Evolutionary conservation across 2,329 filamentous ascomycete species (phyloP), one percentile per base, ranked within the genome.

Genomic region (Saccharata proteae): DNA sequence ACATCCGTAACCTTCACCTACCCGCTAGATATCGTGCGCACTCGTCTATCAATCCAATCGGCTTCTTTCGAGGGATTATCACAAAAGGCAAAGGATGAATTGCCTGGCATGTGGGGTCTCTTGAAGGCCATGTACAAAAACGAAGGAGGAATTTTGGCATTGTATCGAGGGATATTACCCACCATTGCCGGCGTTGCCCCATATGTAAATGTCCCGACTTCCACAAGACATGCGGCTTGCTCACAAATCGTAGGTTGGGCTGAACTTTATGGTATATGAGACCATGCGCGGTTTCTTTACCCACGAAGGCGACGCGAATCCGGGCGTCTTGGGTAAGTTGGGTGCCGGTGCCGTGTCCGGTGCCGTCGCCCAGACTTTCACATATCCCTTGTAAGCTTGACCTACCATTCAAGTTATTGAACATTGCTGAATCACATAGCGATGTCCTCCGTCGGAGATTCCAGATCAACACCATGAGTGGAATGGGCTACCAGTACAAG

Each of bases 221-320:
- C 9, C 5, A 6, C 13, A 6, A 9, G 7, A 17, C 37, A 62
- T 49, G 13, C 21, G 15, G 26, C 6, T 12, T 16, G 8, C 29
- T 26, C 18, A 37, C 43, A 85, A 78, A 80, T n/a, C n/a, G 20
- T 17, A 35, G 33, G 33, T 98, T 39, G 90, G 90, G 22, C 66
- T 98, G 33, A 98, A 98, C 56, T 98, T 98, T 57, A 96, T 96
- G 85, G 84, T 83, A 5, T 98, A 98, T 58, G 90, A 98, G 57
- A 79, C 79, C 29, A 78, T 86, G 36, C 77, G 90, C 38, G 75
- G 77, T 47, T 77, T 79, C 43, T 67, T 98, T 43, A 98, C 90
- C 0, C 79, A 77, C 2, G 83, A 93, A 30, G 90, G 90, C 26
- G 77, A 93, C 40, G 71, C 80, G 49, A 83, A 93, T 43, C 90